These are phyloP conservation scores for Entonaema liquescens DNA, from an alignment of 495 filamentous ascomycete species.

Conservation along the genomic window DNA sequence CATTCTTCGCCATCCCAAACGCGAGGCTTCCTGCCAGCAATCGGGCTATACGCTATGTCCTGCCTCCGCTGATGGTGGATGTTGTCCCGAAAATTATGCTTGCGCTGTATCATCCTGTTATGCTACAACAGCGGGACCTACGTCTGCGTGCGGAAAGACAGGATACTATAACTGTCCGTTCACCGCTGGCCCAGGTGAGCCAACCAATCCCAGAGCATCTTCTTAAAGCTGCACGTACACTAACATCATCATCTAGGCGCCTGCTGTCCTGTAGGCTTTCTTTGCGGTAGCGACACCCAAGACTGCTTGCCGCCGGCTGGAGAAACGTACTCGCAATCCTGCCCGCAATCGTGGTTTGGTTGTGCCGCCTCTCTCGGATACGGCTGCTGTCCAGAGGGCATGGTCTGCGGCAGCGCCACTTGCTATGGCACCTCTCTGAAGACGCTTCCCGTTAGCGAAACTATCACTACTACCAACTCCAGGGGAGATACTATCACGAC, in stretches of 20 bases:
- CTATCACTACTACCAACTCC: constrained; percentile 47
- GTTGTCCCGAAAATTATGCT: constrained; percentile 53
- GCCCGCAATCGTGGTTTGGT: constrained; percentile 46
- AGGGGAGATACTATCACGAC: constrained; percentile 43
- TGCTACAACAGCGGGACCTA: constrained; percentile 51
- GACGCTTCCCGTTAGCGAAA: constrained; percentile 46
- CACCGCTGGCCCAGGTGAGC: constrained; percentile 37
- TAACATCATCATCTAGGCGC: constrained; percentile 28
- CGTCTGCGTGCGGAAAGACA: constrained; percentile 46
- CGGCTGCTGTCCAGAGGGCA: constrained; percentile 54
- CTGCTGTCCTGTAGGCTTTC: constrained; percentile 45
- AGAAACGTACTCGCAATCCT: constrained; percentile 36
- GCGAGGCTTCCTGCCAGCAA: constrained; percentile 34
- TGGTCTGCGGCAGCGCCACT: constrained; percentile 48
- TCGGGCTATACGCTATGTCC: constrained; percentile 48
- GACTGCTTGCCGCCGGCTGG: constrained; percentile 48
- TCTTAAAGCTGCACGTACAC: neutral
- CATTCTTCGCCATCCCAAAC: constrained; percentile 38
- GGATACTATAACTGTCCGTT: constrained; percentile 48
- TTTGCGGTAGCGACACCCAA: constrained; percentile 38
- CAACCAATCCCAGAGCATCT: neutral
- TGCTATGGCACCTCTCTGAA: constrained; percentile 51
- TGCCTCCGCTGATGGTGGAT: constrained; percentile 49
- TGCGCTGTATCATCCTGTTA: constrained; percentile 56
- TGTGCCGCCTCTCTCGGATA: constrained; percentile 51